Conservation (phyloP, 768 basidiomycete genomes). For the Podaxis sp. region DNA sequence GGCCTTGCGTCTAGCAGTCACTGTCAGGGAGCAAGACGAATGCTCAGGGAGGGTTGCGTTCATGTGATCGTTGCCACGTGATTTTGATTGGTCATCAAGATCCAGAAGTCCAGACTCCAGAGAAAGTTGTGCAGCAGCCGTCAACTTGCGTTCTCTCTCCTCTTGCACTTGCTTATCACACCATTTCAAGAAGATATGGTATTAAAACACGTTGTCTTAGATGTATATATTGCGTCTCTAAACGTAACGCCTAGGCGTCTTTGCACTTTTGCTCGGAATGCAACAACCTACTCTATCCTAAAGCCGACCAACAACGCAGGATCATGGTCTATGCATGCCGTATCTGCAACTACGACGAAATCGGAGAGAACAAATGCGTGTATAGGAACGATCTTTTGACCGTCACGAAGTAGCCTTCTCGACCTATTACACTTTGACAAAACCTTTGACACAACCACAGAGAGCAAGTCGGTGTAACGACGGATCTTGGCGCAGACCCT, state of each 20-base stretch:
- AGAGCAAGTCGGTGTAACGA: slow-evolving; percentile 91
- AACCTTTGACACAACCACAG: slow-evolving; percentile 38
- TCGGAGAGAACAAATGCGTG: slow-evolving; percentile 84
- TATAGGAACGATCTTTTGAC: slow-evolving; percentile 93
- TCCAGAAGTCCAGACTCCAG: neutral
- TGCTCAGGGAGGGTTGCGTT: too few species aligned
- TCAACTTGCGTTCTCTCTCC: neutral
- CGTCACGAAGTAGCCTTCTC: slow-evolving; percentile 73
- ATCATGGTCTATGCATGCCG: slow-evolving; percentile 90
- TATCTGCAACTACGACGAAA: slow-evolving; percentile 86
- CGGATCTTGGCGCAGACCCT: slow-evolving; percentile 84
- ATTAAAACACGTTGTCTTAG: neutral
- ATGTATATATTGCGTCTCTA: neutral
- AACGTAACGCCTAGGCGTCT: slow-evolving; percentile 54
- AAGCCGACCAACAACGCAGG: slow-evolving; percentile 83
- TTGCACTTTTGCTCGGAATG: slow-evolving; percentile 93
- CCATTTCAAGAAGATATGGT: neutral
- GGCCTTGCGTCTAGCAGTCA: neutral
- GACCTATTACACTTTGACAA: slow-evolving; percentile 21
- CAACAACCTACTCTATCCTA: slow-evolving; percentile 92
- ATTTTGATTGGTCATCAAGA: neutral
- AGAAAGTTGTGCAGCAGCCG: neutral
- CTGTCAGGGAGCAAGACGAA: too few species aligned
- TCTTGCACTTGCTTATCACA: neutral
- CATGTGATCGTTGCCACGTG: too few species aligned